Percentiles rank a stretch among this genome's conserved stretches.
Evolutionary conservation across 2,329 filamentous ascomycete genomes (phyloP).

Genomic region (Anisogramma anomala): DNA sequence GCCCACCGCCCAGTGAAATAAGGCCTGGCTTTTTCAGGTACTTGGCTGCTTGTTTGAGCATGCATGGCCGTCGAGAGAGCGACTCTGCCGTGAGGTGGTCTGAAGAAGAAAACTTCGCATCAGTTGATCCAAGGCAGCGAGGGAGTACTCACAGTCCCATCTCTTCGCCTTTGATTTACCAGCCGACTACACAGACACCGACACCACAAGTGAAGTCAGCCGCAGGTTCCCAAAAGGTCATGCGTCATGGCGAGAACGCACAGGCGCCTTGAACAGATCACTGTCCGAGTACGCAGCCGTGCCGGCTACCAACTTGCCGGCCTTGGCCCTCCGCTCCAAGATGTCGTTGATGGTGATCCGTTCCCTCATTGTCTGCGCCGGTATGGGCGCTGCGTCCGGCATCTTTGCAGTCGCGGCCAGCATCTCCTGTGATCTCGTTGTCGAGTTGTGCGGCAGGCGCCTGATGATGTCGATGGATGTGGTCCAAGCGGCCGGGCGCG

Average conservation of each 20-base stretch:
- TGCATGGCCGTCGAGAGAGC: constrained; percentile 48
- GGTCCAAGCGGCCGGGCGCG: not conserved
- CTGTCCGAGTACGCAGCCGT: constrained; percentile 67
- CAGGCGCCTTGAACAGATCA: constrained; percentile 71
- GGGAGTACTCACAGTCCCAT: constrained; percentile 67
- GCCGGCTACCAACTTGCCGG: constrained; percentile 61
- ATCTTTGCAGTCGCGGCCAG: constrained; percentile 16
- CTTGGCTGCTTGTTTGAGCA: constrained; percentile 72
- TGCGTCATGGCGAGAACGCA: too few relatives aligned
- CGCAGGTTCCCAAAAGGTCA: too few relatives aligned
- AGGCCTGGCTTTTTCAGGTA: constrained; percentile 71
- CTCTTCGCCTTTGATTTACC: constrained; percentile 65
- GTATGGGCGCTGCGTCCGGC: constrained; percentile 18
- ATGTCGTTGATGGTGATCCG: constrained; percentile 54
- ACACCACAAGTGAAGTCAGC: too few relatives aligned
- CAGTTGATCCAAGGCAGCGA: not conserved
- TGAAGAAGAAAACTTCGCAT: constrained; percentile 18
- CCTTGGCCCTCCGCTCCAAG: constrained; percentile 53
- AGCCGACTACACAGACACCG: constrained; percentile 19
- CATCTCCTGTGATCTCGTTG: constrained; percentile 7
- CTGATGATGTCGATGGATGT: not conserved
- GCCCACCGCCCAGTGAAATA: constrained; percentile 83
- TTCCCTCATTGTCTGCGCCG: constrained; percentile 3
- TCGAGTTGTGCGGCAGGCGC: constrained; percentile 8
- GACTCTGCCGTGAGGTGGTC: constrained; percentile 53